These are phyloP conservation scores for Penicillium herquei DNA, from an alignment of 495 filamentous ascomycete genomes.

Conservation along the genomic window DNA sequence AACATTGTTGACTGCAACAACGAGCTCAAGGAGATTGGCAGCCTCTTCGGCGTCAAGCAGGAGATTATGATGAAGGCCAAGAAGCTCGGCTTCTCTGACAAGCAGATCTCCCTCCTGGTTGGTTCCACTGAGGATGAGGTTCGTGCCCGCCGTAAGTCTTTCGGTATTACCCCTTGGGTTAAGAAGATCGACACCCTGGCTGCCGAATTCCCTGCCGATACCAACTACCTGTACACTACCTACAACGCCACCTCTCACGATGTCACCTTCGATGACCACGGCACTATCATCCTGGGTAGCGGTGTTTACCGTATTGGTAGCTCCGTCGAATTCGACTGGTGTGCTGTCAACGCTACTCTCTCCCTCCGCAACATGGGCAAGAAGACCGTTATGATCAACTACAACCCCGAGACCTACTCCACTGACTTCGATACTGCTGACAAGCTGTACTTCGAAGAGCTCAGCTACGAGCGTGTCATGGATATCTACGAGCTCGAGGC, in stretches of 20 bases:
- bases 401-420: constrained; percentile 83
- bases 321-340: constrained; percentile 99
- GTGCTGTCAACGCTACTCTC: constrained; percentile 88
- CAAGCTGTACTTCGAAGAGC: constrained; percentile 93
- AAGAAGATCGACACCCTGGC: constrained; percentile 98
- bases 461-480: constrained; percentile 97
- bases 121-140: constrained; percentile 86
- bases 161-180: constrained; percentile 84
- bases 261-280: constrained; percentile 92
- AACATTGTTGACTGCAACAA: constrained; percentile 89
- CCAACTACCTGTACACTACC: constrained; percentile 97
- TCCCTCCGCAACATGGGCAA: constrained; percentile 86
- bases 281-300: constrained; percentile 83
- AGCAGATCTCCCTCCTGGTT: constrained; percentile 87
- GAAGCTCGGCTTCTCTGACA: constrained; percentile 96
- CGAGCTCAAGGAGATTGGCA: constrained; percentile 85
- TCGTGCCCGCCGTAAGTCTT: constrained; percentile 77
- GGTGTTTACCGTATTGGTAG: constrained; percentile 97
- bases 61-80: constrained; percentile 87
- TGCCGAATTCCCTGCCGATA: constrained; percentile 95
- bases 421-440: constrained; percentile 96
- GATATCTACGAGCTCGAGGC: constrained; percentile 95
- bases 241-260: constrained; percentile 97
- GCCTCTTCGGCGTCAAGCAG: constrained; percentile 79
- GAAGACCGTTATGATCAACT: constrained; percentile 99